Conservation (phyloP, 495 filamentous ascomycete species). For the Penicillium tannophilum region DNA sequence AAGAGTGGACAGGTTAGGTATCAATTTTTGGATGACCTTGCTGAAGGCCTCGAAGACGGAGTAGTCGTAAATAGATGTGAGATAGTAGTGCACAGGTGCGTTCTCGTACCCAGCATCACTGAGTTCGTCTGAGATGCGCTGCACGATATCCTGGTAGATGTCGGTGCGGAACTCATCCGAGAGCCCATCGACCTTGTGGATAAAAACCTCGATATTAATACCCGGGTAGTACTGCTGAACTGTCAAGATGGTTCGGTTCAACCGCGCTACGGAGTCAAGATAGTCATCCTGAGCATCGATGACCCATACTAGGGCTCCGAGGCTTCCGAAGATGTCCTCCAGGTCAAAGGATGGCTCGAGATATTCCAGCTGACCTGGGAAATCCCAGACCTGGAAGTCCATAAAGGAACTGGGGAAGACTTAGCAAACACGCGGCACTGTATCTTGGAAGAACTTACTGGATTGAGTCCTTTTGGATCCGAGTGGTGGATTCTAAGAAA, state of each 20-base stretch:
- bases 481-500: constrained; percentile 90
- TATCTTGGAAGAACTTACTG: constrained; percentile 58
- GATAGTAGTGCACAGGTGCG: constrained; percentile 86
- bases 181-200: constrained; percentile 95
- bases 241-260: constrained; percentile 83
- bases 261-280: constrained; percentile 79
- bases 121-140: constrained; percentile 96
- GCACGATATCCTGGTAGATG: constrained; percentile 90
- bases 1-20: constrained; percentile 87
- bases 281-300: constrained; percentile 98
- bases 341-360: constrained; percentile 84
- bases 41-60: constrained; percentile 97
- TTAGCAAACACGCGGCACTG: background rate
- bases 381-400: constrained; percentile 98
- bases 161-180: constrained; percentile 94
- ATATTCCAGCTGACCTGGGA: constrained; percentile 90
- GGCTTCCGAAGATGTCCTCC: constrained; percentile 88
- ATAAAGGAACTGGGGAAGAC: constrained; percentile 78
- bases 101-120: constrained; percentile 90
- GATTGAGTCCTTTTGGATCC: constrained; percentile 89
- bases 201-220: constrained; percentile 96
- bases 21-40: constrained; percentile 96
- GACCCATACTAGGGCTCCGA: constrained; percentile 95
- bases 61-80: constrained; percentile 97
- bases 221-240: constrained; percentile 84